Evolutionary conservation across 163 green algal genomes (phyloP).

Genomic region (Prototheca wickerhamii): DNA sequence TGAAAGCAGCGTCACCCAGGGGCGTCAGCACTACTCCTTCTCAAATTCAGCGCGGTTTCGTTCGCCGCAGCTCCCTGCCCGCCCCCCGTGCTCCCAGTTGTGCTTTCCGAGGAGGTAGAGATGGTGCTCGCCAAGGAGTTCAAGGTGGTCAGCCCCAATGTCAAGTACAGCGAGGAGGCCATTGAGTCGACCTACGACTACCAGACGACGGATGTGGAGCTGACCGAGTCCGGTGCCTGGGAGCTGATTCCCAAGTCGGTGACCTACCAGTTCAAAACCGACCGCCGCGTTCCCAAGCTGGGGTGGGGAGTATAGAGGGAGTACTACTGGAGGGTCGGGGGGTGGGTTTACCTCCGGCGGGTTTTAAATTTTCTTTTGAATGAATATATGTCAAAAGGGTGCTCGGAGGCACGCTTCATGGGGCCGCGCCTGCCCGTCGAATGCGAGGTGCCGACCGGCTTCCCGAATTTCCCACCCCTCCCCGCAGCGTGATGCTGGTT

Average conservation of each 20-base stretch:
- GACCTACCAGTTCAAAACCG: conserved; percentile 76
- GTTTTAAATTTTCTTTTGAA: not conserved
- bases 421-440: not conserved
- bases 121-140: conserved; percentile 77
- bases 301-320: too few species aligned
- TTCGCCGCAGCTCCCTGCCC: too few species aligned
- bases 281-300: conserved; percentile 86
- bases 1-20: too few species aligned
- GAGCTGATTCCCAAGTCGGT: conserved; percentile 60
- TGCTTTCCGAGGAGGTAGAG: too few species aligned
- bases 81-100: too few species aligned
- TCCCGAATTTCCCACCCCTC: not conserved
- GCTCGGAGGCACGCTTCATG: not conserved
- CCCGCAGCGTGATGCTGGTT: conserved; percentile 94
- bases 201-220: conserved; percentile 62
- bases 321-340: too few species aligned
- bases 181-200: conserved; percentile 88
- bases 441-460: not conserved
- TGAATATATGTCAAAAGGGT: not conserved
- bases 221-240: conserved; percentile 55
- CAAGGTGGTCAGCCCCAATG: conserved; percentile 72
- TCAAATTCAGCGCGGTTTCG: too few species aligned
- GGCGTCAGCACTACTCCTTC: too few species aligned
- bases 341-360: not conserved
- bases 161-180: conserved; percentile 63